phyloP scores from a whole-genome alignment of 768 basidiomycete species.

The Artomyces pyxidatus region DNA sequence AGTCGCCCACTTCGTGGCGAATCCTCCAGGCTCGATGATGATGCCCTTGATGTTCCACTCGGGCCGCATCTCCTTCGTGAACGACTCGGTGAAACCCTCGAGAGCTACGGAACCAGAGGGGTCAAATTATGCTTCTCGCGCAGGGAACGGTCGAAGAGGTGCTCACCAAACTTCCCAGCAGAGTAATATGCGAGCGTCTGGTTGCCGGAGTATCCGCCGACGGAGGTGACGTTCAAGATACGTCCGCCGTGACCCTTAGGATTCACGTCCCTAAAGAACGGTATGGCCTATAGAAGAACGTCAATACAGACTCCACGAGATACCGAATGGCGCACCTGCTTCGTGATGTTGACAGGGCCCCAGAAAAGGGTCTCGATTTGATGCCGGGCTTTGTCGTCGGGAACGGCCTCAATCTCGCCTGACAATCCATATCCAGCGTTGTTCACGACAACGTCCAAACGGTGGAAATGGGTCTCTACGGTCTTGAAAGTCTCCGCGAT shows the following conservation, averaged over 20 bases:
- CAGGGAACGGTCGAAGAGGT: too few species aligned
- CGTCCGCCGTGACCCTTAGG: slow-evolving; percentile 1
- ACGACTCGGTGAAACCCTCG: slow-evolving; percentile 2
- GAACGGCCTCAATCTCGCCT: slow-evolving; percentile 1
- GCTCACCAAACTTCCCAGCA: slow-evolving; percentile 30
- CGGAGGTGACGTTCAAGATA: slow-evolving; percentile 1
- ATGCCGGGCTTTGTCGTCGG: background rate
- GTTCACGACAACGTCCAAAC: slow-evolving; percentile 6
- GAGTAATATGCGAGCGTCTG: slow-evolving; percentile 26
- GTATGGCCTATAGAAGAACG: background rate
- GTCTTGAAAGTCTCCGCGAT: background rate
- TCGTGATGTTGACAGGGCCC: slow-evolving; percentile 2
- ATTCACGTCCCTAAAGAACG: slow-evolving; percentile 3
- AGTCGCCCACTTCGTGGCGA: background rate
- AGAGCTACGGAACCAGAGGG: background rate
- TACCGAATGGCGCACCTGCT: slow-evolving; percentile 8
- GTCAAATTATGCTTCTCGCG: background rate
- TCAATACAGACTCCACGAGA: background rate
- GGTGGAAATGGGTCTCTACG: background rate
- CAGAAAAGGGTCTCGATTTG: background rate
- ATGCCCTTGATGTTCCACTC: slow-evolving; percentile 5
- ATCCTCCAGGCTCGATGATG: slow-evolving; percentile 4
- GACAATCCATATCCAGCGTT: background rate
- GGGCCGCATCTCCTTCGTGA: slow-evolving; percentile 2
- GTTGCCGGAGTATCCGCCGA: slow-evolving; percentile 26